These are phyloP conservation scores for Patellifolia procumbens DNA, from an alignment of 179 eudicot genomes.

Conservation along the genomic window DNA sequence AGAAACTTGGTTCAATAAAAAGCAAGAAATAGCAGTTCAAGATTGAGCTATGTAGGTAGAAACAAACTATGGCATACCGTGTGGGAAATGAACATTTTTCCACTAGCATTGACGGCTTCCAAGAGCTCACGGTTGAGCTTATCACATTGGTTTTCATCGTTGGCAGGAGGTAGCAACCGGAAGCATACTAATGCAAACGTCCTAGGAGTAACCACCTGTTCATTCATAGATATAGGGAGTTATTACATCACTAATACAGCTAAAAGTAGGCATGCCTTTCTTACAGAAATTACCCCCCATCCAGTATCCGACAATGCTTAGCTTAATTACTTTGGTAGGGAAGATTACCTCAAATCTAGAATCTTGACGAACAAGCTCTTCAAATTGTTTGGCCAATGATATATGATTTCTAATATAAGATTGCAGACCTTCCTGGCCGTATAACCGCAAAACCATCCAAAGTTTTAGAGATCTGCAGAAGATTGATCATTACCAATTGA, in stretches of 20 bases:
- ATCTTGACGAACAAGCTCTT: constrained; percentile 69
- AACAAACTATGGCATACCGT: constrained; percentile 42
- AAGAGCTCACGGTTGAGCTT: constrained; percentile 65
- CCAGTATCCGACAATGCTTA: no score
- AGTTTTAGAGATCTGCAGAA: constrained; percentile 72
- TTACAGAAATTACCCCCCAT: no score
- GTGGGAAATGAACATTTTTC: constrained; percentile 81
- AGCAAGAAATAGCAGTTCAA: background rate
- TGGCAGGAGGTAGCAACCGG: constrained; percentile 55
- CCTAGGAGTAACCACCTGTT: constrained; percentile 75
- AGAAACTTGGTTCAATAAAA: background rate
- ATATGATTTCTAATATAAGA: constrained; percentile 89
- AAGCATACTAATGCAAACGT: constrained; percentile 82
- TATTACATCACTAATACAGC: background rate
- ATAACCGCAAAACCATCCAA: constrained; percentile 94
- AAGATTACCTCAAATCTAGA: constrained; percentile 73
- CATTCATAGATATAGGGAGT: background rate
- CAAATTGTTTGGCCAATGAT: constrained; percentile 69
- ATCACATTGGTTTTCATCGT: constrained; percentile 44
- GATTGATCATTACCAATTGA: background rate
- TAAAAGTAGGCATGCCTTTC: no score
- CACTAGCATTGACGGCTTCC: constrained; percentile 78
- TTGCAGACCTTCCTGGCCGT: constrained; percentile 79
- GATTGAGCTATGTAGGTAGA: background rate
- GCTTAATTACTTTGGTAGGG: background rate